These are phyloP conservation scores for Pseudogymnoascus sp. DNA, from an alignment of 2,329 filamentous ascomycete genomes.

Conservation along the genomic window DNA sequence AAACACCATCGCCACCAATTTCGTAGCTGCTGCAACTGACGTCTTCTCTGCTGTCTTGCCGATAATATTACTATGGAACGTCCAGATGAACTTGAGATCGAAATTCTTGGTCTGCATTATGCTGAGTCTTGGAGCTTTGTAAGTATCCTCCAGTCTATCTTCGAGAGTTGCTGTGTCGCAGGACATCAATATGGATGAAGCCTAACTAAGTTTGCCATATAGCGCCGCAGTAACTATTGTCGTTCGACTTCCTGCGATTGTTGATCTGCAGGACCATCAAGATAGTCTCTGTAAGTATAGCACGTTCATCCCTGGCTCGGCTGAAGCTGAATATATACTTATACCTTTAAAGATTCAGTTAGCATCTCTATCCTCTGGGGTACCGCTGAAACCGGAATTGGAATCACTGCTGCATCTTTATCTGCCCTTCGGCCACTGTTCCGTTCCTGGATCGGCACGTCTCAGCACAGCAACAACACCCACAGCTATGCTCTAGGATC, in stretches of 20 bases:
- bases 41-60: slow-evolving; percentile 37
- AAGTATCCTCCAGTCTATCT: slow-evolving; percentile 1
- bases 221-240: slow-evolving; percentile 47
- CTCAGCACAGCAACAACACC: too few relatives aligned
- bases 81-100: slow-evolving; percentile 33
- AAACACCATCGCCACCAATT: slow-evolving; percentile 30
- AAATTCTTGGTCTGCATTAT: slow-evolving; percentile 29
- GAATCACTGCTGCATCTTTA: slow-evolving; percentile 45
- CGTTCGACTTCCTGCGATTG: slow-evolving; percentile 34
- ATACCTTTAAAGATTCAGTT: slow-evolving; percentile 26
- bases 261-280: slow-evolving; percentile 7
- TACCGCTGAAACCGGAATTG: slow-evolving; percentile 46
- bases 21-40: slow-evolving; percentile 38
- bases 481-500: too few relatives aligned
- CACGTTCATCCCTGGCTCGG: neutral
- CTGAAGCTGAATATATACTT: neutral
- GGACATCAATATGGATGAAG: neutral
- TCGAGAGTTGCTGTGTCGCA: neutral
- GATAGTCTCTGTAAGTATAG: slow-evolving; percentile 13
- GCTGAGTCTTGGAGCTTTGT: slow-evolving; percentile 17
- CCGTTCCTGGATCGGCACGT: slow-evolving; percentile 21
- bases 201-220: neutral
- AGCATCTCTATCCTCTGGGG: slow-evolving; percentile 50
- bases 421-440: slow-evolving; percentile 47
- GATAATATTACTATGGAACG: slow-evolving; percentile 34